Conservation (phyloP, 2,329 filamentous ascomycete genomes). For the Colletotrichum sp. region DNA sequence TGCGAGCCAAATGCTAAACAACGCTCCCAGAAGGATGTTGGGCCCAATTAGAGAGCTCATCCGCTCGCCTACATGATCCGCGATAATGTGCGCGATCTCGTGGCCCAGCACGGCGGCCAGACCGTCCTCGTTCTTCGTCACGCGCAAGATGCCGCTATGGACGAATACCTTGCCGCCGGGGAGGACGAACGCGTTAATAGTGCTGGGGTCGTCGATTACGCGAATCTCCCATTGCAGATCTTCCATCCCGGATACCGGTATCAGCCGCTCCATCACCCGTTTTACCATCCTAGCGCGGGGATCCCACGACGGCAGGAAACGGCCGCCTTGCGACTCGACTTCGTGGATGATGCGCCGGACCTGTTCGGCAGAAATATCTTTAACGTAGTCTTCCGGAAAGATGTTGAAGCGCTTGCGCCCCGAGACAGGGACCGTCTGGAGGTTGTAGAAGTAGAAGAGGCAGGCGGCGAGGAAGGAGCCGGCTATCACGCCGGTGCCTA, state of each 20-base stretch:
- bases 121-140: slow-evolving; percentile 70
- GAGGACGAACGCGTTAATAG: slow-evolving; percentile 78
- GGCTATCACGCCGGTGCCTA: slow-evolving; percentile 40
- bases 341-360: slow-evolving; percentile 63
- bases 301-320: slow-evolving; percentile 66
- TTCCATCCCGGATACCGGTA: slow-evolving; percentile 69
- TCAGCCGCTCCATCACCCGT: slow-evolving; percentile 68
- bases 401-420: slow-evolving; percentile 78
- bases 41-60: slow-evolving; percentile 58
- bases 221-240: slow-evolving; percentile 71
- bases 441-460: slow-evolving; percentile 69
- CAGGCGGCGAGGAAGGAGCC: slow-evolving; percentile 48
- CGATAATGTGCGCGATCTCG: slow-evolving; percentile 80
- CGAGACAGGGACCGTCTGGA: slow-evolving; percentile 76
- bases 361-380: slow-evolving; percentile 55
- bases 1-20: slow-evolving; percentile 53
- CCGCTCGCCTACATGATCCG: slow-evolving; percentile 71
- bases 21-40: slow-evolving; percentile 54
- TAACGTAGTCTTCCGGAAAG: slow-evolving; percentile 60
- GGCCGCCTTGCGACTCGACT: slow-evolving; percentile 53
- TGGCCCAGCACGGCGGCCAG: slow-evolving; percentile 79
- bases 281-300: slow-evolving; percentile 61
- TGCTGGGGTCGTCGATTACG: slow-evolving; percentile 71
- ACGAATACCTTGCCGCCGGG: slow-evolving; percentile 84
- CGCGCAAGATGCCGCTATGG: slow-evolving; percentile 72